Percentiles rank a stretch among this genome's conserved stretches.
These are phyloP conservation scores for Incumbomyces lentus DNA, from an alignment of 2,329 filamentous ascomycete species.

Conservation along the genomic window DNA sequence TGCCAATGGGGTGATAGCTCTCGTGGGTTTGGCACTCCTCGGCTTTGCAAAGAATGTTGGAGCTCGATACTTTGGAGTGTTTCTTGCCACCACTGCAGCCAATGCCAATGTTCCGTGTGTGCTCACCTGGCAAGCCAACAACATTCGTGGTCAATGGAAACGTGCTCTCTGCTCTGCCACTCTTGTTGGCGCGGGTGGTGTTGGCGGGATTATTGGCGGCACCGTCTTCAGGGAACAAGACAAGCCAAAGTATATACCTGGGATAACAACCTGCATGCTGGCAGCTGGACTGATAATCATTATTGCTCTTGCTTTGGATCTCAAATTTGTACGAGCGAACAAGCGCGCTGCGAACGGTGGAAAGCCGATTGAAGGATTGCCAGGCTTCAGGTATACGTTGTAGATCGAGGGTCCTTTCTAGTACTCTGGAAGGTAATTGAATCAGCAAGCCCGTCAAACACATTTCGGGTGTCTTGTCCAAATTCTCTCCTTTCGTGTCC, in stretches of 20 bases:
- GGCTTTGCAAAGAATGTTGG: slow-evolving; percentile 50
- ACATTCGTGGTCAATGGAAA: slow-evolving; percentile 83
- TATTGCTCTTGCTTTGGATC: slow-evolving; percentile 17
- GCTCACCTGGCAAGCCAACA: slow-evolving; percentile 77
- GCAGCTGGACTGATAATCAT: slow-evolving; percentile 17
- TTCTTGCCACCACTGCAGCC: slow-evolving; percentile 63
- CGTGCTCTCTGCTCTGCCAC: slow-evolving; percentile 44
- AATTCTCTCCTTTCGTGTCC: no score
- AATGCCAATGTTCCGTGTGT: slow-evolving; percentile 67
- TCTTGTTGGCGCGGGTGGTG: slow-evolving; percentile 36
- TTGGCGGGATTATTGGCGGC: slow-evolving; percentile 68
- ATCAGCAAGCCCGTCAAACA: no score
- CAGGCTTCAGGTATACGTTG: slow-evolving; percentile 30
- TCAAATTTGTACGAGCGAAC: slow-evolving; percentile 20
- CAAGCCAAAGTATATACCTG: slow-evolving; percentile 27
- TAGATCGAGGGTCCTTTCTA: slow-evolving; percentile 3
- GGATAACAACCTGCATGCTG: slow-evolving; percentile 21
- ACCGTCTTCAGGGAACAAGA: slow-evolving; percentile 54
- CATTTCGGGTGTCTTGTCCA: no score
- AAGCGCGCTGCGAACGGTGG: slow-evolving; percentile 29
- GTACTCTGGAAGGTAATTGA: no score
- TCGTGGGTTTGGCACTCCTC: slow-evolving; percentile 63
- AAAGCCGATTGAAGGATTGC: slow-evolving; percentile 39
- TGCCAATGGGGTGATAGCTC: slow-evolving; percentile 54
- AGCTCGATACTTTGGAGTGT: slow-evolving; percentile 63